Base-by-base conservation (phyloP, 371 early-diverging fungal species). In the Smittium mucronatum region DNA sequence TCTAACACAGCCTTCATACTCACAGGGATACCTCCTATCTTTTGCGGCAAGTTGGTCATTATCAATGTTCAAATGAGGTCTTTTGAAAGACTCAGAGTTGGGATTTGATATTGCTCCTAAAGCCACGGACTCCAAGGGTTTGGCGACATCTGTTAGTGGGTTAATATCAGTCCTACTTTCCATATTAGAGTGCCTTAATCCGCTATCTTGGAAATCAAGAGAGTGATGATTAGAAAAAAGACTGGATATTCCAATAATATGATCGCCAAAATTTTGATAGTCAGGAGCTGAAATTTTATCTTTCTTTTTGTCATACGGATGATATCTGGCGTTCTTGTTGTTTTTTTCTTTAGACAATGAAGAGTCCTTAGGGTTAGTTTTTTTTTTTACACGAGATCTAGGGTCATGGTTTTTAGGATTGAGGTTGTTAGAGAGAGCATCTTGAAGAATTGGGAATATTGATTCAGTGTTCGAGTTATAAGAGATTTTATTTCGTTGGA, bases 1-100 rank as follows among this genome's bases (percentile, higher is more conserved):
- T 47, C 85, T 79, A 29, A 76, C 77, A 68, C 92, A 91, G 5
- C 76, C 75, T 8, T 71, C 69, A 69, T 76, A 72, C 16, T 74
- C 74, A 71, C 85, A 84, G 0, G 65, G 28, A 69, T 79, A 75
- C 15, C 74, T 71, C 66, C 79, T 76, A 5, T 64, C 64, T 21
- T 64, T 31, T 16, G 5, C 32, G 21, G 28, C 11, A 26, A 59
- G 26, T 28, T n/a, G 28, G 15, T 59, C 59, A 47, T 11, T 11
- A 21, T 47, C 21, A 47, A 5, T 21, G 21, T 47, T 47, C 21
- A 21, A 21, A 47, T 5, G 47, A 47, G 5, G 11, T 5, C 21
- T 47, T 47, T 47, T 47, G 21, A 11, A 11, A 11, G 47, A 47
- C 5, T 47, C 15, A 28, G 59, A 16, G 26, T 59, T 59, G 11